Conservation (phyloP, 2,329 filamentous ascomycete species). For the Ceratocystis eucalypticola region DNA sequence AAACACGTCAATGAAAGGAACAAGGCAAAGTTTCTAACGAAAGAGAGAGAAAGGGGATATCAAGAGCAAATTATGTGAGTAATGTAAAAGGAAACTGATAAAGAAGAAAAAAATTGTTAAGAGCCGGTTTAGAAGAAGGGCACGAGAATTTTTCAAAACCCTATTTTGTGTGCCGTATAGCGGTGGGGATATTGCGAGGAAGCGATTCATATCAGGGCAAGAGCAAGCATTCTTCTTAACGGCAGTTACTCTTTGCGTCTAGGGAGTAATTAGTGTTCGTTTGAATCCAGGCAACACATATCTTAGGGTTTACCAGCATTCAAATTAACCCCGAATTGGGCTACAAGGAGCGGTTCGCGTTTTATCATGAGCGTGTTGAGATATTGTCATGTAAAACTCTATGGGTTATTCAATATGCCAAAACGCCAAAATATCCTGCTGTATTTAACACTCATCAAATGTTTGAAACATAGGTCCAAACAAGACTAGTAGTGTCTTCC, state of each 20-base stretch:
- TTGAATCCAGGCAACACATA: neutral
- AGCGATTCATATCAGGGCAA: too few relatives aligned
- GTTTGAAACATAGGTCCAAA: neutral
- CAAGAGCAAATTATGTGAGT: neutral
- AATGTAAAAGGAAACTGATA: neutral
- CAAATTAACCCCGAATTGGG: neutral
- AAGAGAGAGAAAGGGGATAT: neutral
- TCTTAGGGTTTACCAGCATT: neutral
- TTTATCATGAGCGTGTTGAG: neutral
- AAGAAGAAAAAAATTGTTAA: neutral
- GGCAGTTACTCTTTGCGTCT: too few relatives aligned
- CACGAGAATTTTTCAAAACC: neutral
- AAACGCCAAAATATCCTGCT: neutral
- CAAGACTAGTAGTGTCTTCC: neutral
- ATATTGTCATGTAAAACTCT: neutral
- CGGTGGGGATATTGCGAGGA: too few relatives aligned
- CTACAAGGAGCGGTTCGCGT: neutral
- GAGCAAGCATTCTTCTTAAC: too few relatives aligned
- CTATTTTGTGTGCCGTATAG: neutral
- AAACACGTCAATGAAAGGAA: neutral
- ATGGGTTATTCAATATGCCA: neutral
- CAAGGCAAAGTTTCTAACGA: neutral
- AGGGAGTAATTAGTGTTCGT: neutral
- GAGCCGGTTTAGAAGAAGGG: neutral
- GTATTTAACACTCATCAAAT: neutral